Evolutionary conservation across 495 filamentous ascomycete genomes (phyloP).

Genomic region (Elasticomyces elasticus): DNA sequence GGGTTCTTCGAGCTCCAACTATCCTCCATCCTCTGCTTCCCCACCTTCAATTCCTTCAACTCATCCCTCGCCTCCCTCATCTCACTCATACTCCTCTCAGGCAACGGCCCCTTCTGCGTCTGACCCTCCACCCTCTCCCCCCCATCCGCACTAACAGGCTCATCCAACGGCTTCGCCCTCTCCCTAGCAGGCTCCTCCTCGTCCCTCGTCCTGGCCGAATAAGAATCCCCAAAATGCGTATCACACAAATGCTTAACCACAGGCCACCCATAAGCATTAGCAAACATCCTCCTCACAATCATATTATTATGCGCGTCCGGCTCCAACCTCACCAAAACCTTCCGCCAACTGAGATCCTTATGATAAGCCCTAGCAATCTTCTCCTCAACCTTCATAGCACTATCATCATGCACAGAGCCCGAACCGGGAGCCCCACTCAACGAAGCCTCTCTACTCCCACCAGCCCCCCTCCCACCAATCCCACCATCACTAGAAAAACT

Average conservation of each 20-base stretch:
- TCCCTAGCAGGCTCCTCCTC: conserved; percentile 42
- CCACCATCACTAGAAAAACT: conserved; percentile 34
- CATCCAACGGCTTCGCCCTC: conserved; percentile 37
- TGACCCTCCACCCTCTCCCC: conserved; percentile 54
- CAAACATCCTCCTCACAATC: conserved; percentile 87
- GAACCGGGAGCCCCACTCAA: no score
- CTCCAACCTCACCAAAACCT: conserved; percentile 88
- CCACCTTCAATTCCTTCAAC: conserved; percentile 20
- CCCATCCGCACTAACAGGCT: conserved; percentile 25
- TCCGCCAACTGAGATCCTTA: conserved; percentile 79
- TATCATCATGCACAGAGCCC: no score
- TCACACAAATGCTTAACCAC: conserved; percentile 89
- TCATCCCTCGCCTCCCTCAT: conserved; percentile 32
- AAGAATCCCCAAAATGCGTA: conserved; percentile 73
- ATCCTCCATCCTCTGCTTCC: neutral
- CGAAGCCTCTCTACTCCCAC: no score
- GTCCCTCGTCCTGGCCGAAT: conserved; percentile 49
- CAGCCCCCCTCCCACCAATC: no score
- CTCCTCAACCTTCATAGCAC: conserved; percentile 80
- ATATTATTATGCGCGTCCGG: conserved; percentile 99
- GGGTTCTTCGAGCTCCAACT: conserved; percentile 1
- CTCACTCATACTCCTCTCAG: conserved; percentile 46
- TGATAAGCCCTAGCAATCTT: conserved; percentile 97
- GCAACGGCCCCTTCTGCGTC: conserved; percentile 55
- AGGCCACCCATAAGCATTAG: conserved; percentile 96